A percentile compares a stretch with the other conserved stretches of the same genome.
Evolutionary conservation across 2,329 filamentous ascomycete genomes (phyloP).

Genomic region (Aspergillus pseudonomiae): DNA sequence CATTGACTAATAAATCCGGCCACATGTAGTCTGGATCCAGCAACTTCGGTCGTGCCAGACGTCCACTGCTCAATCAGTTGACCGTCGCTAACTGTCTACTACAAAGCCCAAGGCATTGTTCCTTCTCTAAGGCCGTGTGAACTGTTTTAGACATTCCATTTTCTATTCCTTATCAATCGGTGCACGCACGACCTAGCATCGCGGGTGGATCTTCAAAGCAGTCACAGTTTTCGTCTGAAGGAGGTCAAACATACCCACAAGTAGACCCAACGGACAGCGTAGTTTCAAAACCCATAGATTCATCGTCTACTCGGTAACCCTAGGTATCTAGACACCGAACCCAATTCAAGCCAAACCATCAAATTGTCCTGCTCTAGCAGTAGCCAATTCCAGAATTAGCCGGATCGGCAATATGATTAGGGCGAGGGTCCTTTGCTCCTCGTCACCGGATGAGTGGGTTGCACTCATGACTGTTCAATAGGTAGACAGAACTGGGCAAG

Average conservation of each 20-base stretch:
- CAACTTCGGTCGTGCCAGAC: background rate
- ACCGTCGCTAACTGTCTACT: background rate
- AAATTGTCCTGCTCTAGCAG: slow-evolving; percentile 18
- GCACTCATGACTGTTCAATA: background rate
- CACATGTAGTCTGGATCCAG: background rate
- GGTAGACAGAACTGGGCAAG: slow-evolving; percentile 8
- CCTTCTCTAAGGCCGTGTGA: background rate
- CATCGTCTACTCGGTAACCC: slow-evolving; percentile 26
- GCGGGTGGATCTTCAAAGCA: background rate
- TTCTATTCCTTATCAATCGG: background rate
- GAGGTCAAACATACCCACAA: background rate
- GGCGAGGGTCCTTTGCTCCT: background rate
- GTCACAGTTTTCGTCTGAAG: background rate
- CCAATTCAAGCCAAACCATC: slow-evolving; percentile 16
- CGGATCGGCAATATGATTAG: background rate
- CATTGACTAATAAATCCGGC: slow-evolving; percentile 28
- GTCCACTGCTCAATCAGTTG: background rate
- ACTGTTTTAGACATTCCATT: background rate
- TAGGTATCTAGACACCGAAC: slow-evolving; percentile 19
- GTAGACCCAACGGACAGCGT: background rate
- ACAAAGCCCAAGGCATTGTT: background rate
- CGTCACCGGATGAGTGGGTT: slow-evolving; percentile 5
- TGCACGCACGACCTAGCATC: background rate
- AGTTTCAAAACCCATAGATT: slow-evolving; percentile 18
- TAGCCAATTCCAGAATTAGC: slow-evolving; percentile 8